A percentile compares a stretch with the other conserved stretches of the same genome.
Evolutionary conservation across 2,329 filamentous ascomycete species (phyloP).

Genomic region (Alternaria longipes): DNA sequence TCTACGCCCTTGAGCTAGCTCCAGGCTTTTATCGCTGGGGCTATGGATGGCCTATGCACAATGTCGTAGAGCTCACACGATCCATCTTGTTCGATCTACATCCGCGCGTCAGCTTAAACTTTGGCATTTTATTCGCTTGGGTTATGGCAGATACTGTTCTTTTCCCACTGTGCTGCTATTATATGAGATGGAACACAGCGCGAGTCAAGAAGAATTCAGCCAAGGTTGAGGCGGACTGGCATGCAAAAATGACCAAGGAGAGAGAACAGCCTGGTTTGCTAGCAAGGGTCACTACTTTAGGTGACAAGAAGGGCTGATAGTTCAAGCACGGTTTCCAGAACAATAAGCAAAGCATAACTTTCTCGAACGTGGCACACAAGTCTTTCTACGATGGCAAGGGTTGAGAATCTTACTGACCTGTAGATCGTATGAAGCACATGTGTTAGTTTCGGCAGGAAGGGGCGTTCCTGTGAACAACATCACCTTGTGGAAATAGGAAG

Average conservation of each 20-base stretch:
- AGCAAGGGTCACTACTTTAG: conserved; percentile 37
- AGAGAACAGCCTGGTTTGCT: conserved; percentile 35
- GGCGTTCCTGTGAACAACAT: not conserved
- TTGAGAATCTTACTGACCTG: too few relatives aligned
- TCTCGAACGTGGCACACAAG: not conserved
- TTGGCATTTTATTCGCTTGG: conserved; percentile 69
- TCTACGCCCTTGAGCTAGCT: conserved; percentile 67
- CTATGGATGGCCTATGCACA: conserved; percentile 70
- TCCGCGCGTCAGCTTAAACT: conserved; percentile 66
- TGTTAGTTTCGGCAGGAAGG: not conserved
- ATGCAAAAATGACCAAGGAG: conserved; percentile 42
- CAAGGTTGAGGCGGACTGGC: conserved; percentile 35
- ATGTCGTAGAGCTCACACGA: conserved; percentile 67
- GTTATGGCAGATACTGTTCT: conserved; percentile 60
- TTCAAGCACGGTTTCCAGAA: not conserved
- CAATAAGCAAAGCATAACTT: not conserved
- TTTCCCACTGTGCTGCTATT: conserved; percentile 61
- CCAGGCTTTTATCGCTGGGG: conserved; percentile 69
- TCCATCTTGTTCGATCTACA: conserved; percentile 69
- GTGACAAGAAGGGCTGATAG: conserved; percentile 12
- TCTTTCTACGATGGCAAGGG: not conserved
- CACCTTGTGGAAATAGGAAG: not conserved
- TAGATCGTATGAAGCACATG: not conserved
- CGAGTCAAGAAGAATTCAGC: conserved; percentile 35
- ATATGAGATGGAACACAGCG: conserved; percentile 53